Evolutionary conservation across 2,329 filamentous ascomycete genomes (phyloP).

Genomic region (Didymellaceae sp.): DNA sequence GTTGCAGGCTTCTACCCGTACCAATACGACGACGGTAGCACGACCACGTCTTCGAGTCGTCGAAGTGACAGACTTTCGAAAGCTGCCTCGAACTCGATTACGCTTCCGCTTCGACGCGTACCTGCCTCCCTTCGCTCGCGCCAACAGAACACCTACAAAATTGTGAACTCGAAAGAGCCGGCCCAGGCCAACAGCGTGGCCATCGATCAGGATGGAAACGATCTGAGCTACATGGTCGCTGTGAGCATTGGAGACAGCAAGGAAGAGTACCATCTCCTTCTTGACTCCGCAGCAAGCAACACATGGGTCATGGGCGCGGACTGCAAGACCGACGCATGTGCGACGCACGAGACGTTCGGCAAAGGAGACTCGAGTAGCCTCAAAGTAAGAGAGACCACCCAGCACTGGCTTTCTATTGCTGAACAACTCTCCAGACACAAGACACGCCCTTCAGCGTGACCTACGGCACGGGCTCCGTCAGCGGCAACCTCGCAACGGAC

Average conservation of each 20-base stretch:
- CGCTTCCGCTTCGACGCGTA: conserved; percentile 39
- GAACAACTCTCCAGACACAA: conserved; percentile 46
- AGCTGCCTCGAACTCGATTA: conserved; percentile 17
- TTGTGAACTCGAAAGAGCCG: conserved; percentile 43
- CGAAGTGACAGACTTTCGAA: conserved; percentile 12
- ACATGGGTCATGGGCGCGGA: conserved; percentile 82
- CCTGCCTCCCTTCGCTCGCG: conserved; percentile 47
- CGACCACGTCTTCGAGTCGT: conserved; percentile 10
- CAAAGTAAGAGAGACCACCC: conserved; percentile 33
- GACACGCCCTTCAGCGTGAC: conserved; percentile 66
- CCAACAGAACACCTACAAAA: conserved; percentile 57
- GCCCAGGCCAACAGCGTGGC: conserved; percentile 55
- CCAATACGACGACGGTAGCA: conserved; percentile 23
- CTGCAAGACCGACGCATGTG: conserved; percentile 72
- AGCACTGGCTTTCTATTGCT: neutral
- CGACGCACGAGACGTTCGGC: conserved; percentile 73
- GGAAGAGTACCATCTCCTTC: conserved; percentile 59
- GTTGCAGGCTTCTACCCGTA: conserved; percentile 48
- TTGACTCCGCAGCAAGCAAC: conserved; percentile 66
- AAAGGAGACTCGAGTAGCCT: conserved; percentile 69
- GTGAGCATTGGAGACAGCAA: conserved; percentile 58
- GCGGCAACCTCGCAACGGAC: conserved; percentile 71
- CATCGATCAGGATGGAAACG: conserved; percentile 61
- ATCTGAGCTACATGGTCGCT: conserved; percentile 61
- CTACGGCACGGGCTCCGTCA: conserved; percentile 80